Evolutionary conservation across 2,329 filamentous ascomycete species (phyloP).

Genomic region (Claviceps sp.): DNA sequence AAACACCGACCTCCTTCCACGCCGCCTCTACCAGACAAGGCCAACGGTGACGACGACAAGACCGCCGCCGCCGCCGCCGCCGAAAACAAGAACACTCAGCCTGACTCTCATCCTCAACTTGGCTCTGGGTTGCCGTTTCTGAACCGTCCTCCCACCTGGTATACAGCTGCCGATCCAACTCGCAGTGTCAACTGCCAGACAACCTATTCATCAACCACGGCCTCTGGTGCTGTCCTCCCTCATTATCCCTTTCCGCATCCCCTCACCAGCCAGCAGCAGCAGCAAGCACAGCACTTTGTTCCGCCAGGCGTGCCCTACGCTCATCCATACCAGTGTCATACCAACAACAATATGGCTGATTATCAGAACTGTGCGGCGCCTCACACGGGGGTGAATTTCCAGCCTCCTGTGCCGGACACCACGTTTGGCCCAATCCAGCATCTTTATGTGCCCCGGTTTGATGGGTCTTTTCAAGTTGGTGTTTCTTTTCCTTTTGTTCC

Average conservation of each 20-base stretch:
- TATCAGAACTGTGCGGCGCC: constrained; percentile 31
- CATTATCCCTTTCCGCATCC: constrained; percentile 2
- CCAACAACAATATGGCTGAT: constrained; percentile 20
- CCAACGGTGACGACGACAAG: background rate
- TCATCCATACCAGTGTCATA: constrained; percentile 2
- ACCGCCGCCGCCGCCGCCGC: background rate
- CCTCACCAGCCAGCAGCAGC: constrained; percentile 6
- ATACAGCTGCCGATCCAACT: constrained; percentile 20
- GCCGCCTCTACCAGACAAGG: background rate
- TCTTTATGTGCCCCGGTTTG: constrained; percentile 41
- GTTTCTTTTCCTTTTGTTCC: constrained; percentile 10
- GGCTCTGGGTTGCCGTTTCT: constrained; percentile 9
- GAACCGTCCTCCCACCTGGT: constrained; percentile 15
- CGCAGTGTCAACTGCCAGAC: constrained; percentile 14
- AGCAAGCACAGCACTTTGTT: constrained; percentile 5
- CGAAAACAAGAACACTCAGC: constrained; percentile 5
- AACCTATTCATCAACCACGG: background rate
- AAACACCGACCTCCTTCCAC: background rate
- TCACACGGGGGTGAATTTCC: constrained; percentile 34
- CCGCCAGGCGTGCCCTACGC: background rate
- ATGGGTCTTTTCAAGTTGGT: constrained; percentile 24
- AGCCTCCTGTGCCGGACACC: constrained; percentile 46
- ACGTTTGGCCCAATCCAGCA: constrained; percentile 41
- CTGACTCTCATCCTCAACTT: constrained; percentile 8
- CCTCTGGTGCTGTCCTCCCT: background rate